phyloP scores from a whole-genome alignment of 2,329 filamentous ascomycete genomes.

The Fusarium albidum region DNA sequence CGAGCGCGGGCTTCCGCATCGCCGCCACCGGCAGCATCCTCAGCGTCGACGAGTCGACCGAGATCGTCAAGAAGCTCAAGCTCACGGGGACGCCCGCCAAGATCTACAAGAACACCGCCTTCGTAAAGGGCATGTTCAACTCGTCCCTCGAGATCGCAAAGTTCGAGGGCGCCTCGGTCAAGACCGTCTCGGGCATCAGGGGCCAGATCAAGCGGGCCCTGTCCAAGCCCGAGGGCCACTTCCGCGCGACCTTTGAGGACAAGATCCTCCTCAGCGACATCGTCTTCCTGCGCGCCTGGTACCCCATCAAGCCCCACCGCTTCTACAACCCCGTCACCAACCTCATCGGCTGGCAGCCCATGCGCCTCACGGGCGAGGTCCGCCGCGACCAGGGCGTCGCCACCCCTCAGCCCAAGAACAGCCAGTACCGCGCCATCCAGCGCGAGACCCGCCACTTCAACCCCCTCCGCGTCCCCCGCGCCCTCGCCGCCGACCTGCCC shows the following conservation, averaged over 20 bases:
- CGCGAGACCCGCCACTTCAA: conserved; percentile 79
- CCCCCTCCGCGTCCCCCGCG: conserved; percentile 76
- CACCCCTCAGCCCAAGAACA: conserved; percentile 84
- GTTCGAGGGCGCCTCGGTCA: conserved; percentile 95
- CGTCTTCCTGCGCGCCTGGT: conserved; percentile 96
- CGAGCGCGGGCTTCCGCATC: conserved; percentile 90
- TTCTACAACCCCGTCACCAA: conserved; percentile 99
- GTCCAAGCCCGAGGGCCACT: conserved; percentile 92
- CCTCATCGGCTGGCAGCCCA: conserved; percentile 88
- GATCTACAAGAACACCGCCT: conserved; percentile 99
- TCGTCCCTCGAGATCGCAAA: conserved; percentile 94
- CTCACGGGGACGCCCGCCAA: conserved; percentile 93
- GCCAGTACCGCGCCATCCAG: conserved; percentile 78
- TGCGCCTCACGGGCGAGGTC: conserved; percentile 94
- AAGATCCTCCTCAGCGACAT: conserved; percentile 98
- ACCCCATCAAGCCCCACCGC: conserved; percentile 90
- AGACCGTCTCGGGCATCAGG: conserved; percentile 93
- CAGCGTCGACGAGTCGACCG: conserved; percentile 92
- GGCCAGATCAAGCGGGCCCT: conserved; percentile 98
- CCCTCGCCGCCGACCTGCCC: conserved; percentile 83
- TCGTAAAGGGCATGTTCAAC: conserved; percentile 99
- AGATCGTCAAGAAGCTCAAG: conserved; percentile 99
- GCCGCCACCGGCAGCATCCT: conserved; percentile 94
- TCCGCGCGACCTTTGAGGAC: conserved; percentile 97
- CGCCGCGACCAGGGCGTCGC: conserved; percentile 77